A percentile compares a stretch with the other conserved stretches of the same genome.
These are phyloP conservation scores for Aspergillus fischeri DNA, from an alignment of 2,329 filamentous ascomycete species.

Conservation along the genomic window DNA sequence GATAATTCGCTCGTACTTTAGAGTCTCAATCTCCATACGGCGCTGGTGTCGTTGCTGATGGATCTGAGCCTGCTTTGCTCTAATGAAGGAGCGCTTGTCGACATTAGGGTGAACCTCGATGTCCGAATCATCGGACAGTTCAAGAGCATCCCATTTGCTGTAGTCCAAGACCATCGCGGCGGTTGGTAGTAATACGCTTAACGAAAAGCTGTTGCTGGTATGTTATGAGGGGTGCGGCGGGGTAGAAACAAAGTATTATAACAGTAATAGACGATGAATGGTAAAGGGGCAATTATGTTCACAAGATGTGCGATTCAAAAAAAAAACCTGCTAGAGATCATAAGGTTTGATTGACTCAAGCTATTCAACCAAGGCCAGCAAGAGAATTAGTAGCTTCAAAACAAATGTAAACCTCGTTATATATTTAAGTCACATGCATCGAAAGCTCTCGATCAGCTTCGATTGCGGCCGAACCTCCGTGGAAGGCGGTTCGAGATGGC, in stretches of 20 bases:
- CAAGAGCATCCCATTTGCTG: slow-evolving; percentile 70
- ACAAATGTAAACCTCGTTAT: slow-evolving; percentile 4
- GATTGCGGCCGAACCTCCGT: slow-evolving; percentile 13
- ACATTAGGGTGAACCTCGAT: slow-evolving; percentile 98
- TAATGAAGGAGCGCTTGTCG: slow-evolving; percentile 97
- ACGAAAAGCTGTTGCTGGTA: slow-evolving; percentile 10
- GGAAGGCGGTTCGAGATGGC: slow-evolving; percentile 25
- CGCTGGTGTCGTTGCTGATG: slow-evolving; percentile 85
- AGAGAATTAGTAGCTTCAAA: not conserved
- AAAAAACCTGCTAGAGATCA: not conserved
- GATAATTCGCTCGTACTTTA: slow-evolving; percentile 84
- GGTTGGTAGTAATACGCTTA: slow-evolving; percentile 12
- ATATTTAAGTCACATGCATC: slow-evolving; percentile 15
- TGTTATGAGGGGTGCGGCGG: slow-evolving; percentile 16
- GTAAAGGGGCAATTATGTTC: not conserved
- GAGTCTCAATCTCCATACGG: slow-evolving; percentile 80
- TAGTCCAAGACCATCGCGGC: slow-evolving; percentile 58
- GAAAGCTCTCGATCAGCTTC: slow-evolving; percentile 32
- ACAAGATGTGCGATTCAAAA: not conserved
- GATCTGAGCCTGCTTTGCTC: slow-evolving; percentile 96
- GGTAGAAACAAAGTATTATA: slow-evolving; percentile 9
- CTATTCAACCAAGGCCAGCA: not conserved
- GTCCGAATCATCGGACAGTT: slow-evolving; percentile 97
- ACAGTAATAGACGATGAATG: not conserved
- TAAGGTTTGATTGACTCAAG: not conserved